Conservation (phyloP, 495 filamentous ascomycete genomes). For the Hypomontagnella submonticulosa region DNA sequence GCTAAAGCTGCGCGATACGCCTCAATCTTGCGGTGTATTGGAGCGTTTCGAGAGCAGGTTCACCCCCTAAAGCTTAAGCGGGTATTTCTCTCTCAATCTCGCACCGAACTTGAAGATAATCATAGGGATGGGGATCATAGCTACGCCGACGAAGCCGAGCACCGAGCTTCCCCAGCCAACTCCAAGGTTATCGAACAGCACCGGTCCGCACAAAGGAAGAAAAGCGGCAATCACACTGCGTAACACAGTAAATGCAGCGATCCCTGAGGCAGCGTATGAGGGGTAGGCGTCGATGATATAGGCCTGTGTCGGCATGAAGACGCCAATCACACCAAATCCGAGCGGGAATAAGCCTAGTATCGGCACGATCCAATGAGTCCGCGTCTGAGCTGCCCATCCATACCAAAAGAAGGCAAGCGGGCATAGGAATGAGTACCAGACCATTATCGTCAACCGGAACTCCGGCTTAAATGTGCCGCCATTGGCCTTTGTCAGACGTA, state of each 20-base stretch:
- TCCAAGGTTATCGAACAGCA: conserved; percentile 61
- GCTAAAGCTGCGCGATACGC: background rate
- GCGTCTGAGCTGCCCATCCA: conserved; percentile 56
- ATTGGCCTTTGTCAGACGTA: conserved; percentile 58
- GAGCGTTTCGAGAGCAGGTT: background rate
- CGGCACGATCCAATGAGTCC: conserved; percentile 63
- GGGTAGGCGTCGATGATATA: conserved; percentile 69
- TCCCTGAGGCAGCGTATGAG: conserved; percentile 65
- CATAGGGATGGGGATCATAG: conserved; percentile 57
- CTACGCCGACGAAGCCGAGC: conserved; percentile 61
- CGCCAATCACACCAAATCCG: conserved; percentile 62
- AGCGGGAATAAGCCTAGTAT: conserved; percentile 63
- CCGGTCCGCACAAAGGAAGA: conserved; percentile 62
- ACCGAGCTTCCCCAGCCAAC: conserved; percentile 67
- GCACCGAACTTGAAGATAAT: conserved; percentile 43
- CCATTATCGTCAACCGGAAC: conserved; percentile 58
- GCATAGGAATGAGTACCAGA: conserved; percentile 54
- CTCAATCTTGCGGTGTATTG: background rate
- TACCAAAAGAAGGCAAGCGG: conserved; percentile 63
- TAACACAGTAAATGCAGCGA: conserved; percentile 63
- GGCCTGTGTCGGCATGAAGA: conserved; percentile 62
- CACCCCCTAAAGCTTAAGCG: conserved; percentile 30
- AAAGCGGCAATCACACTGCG: conserved; percentile 65
- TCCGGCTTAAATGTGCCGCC: conserved; percentile 66
- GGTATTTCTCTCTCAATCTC: conserved; percentile 42